These are phyloP conservation scores for Neopestalotiopsis sp. DNA, from an alignment of 2,329 filamentous ascomycete genomes.

Conservation along the genomic window DNA sequence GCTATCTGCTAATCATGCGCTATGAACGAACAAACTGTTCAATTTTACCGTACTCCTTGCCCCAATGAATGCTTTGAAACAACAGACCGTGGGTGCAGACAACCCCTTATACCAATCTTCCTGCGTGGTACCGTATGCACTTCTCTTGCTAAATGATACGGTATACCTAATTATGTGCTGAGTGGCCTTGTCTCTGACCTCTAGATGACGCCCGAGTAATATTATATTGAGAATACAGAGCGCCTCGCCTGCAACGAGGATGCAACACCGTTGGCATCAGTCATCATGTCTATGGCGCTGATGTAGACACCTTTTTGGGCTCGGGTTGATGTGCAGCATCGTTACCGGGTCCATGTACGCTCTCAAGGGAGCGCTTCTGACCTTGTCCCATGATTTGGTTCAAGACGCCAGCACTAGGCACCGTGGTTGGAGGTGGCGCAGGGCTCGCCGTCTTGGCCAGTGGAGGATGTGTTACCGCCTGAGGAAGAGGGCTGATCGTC, in stretches of 20 bases:
- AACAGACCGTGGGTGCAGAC: not conserved
- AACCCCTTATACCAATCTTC: not conserved
- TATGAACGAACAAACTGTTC: not conserved
- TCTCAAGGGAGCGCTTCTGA: constrained; percentile 9
- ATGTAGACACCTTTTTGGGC: not conserved
- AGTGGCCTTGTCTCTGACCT: too few relatives aligned
- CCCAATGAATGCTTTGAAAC: not conserved
- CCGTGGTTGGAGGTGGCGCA: constrained; percentile 34
- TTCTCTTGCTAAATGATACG: not conserved
- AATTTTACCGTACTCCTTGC: constrained; percentile 6
- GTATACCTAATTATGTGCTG: too few relatives aligned
- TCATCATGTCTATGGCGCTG: not conserved
- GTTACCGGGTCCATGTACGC: constrained; percentile 5
- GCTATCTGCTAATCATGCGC: not conserved
- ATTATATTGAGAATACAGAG: not conserved
- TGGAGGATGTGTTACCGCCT: constrained; percentile 30
- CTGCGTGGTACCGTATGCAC: not conserved
- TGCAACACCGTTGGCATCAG: not conserved
- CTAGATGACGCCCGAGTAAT: not conserved
- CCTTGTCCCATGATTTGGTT: constrained; percentile 33
- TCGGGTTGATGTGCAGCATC: constrained; percentile 8
- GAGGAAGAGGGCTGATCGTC: constrained; percentile 29
- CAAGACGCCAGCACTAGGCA: constrained; percentile 35
- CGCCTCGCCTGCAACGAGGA: not conserved
- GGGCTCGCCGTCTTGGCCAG: constrained; percentile 23